phyloP scores from a whole-genome alignment of 1,284 basidiomycete genomes.

The Irpex sp. region DNA sequence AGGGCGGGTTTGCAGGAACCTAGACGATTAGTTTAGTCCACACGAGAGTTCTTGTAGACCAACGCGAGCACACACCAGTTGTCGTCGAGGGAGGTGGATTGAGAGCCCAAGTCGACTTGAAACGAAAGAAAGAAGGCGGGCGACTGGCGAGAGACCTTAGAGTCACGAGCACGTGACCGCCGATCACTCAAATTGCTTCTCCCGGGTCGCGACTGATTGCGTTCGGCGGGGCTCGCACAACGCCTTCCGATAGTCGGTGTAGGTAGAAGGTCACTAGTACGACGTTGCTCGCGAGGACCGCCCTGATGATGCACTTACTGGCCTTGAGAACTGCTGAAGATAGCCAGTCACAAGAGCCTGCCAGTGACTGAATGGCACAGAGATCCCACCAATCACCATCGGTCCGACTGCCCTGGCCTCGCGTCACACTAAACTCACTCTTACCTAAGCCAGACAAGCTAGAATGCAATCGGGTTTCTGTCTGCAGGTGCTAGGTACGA shows the following conservation, averaged over 20 bases:
- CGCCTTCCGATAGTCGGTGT: not conserved
- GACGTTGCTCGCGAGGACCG: not conserved
- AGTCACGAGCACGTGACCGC: slow-evolving; percentile 6
- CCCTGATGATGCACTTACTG: not conserved
- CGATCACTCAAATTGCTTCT: not conserved
- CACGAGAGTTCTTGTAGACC: not conserved
- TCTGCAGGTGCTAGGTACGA: not conserved
- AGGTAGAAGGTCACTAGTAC: not conserved
- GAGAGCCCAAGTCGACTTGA: slow-evolving; percentile 1
- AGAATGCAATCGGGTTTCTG: not conserved
- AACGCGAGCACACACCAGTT: slow-evolving; percentile 3
- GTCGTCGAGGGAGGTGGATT: not conserved
- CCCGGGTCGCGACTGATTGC: not conserved
- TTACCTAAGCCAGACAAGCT: not conserved
- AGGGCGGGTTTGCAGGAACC: not conserved
- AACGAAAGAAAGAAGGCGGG: slow-evolving; percentile 2
- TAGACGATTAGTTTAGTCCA: not conserved
- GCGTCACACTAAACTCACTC: not conserved
- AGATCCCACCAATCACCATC: not conserved
- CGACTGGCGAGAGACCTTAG: not conserved
- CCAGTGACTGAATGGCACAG: not conserved
- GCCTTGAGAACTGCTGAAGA: not conserved
- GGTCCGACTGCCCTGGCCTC: not conserved
- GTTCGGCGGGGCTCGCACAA: not conserved
- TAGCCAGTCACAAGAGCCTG: not conserved